phyloP scores from a whole-genome alignment of 306 rosid species.

The Myrica gale region DNA sequence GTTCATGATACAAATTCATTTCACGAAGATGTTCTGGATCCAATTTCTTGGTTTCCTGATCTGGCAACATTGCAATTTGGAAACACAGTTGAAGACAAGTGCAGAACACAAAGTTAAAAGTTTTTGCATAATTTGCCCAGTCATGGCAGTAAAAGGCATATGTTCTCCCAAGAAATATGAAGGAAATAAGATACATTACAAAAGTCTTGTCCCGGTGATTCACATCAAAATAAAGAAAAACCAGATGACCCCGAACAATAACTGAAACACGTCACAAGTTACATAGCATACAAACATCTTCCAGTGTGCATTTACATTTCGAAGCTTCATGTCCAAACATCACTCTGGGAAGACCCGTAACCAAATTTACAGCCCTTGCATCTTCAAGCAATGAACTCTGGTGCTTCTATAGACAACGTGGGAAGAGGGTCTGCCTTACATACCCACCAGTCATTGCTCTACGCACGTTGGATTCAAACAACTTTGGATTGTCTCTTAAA shows the following conservation, averaged over 20 bases:
- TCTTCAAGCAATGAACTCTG: too few relatives aligned
- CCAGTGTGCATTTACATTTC: background rate
- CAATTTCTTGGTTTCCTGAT: background rate
- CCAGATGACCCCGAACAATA: slow-evolving; percentile 19
- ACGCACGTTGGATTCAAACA: slow-evolving; percentile 54
- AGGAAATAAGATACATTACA: slow-evolving; percentile 16
- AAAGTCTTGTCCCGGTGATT: slow-evolving; percentile 19
- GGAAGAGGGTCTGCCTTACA: slow-evolving; percentile 26
- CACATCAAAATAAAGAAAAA: slow-evolving; percentile 21
- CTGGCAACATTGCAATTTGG: slow-evolving; percentile 20
- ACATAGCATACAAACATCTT: slow-evolving; percentile 26
- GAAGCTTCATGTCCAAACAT: slow-evolving; percentile 20
- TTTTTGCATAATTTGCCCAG: slow-evolving; percentile 6
- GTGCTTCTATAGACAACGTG: slow-evolving; percentile 20
- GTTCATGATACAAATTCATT: background rate
- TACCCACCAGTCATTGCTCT: slow-evolving; percentile 46
- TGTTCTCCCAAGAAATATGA: slow-evolving; percentile 11
- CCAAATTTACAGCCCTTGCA: slow-evolving; percentile 28
- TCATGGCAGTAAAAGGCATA: slow-evolving; percentile 10
- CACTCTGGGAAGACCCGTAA: slow-evolving; percentile 5
- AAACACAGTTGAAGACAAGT: background rate
- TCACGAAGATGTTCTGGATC: background rate
- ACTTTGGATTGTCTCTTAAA: slow-evolving; percentile 50
- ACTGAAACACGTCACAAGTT: slow-evolving; percentile 35
- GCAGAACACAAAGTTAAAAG: background rate